These are phyloP conservation scores for Cyclocybe cylindracea DNA, from an alignment of 768 basidiomycete genomes.

Conservation along the genomic window DNA sequence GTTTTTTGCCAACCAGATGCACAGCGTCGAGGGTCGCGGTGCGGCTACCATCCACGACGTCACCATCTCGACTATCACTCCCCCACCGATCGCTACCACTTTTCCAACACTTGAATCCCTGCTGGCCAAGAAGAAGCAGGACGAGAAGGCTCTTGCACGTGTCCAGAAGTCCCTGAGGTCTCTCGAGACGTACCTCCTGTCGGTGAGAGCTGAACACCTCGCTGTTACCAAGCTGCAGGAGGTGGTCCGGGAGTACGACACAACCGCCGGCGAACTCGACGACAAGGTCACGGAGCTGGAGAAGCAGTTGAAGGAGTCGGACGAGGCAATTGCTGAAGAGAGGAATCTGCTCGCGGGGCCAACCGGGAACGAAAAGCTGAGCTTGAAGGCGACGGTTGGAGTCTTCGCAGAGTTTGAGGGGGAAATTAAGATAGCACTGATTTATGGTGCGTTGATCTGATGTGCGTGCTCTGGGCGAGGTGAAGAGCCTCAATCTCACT, in stretches of 20 bases:
- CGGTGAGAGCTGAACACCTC: conserved; percentile 33
- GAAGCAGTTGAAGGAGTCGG: conserved; percentile 21
- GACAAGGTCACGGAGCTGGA: conserved; percentile 28
- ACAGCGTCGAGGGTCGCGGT: conserved; percentile 48
- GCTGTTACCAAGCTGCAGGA: conserved; percentile 25
- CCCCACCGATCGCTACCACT: conserved; percentile 16
- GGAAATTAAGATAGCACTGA: conserved; percentile 37
- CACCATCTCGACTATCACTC: conserved; percentile 26
- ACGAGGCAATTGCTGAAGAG: conserved; percentile 25
- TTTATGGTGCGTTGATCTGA: conserved; percentile 35
- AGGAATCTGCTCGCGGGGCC: conserved; percentile 15
- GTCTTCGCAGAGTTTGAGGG: conserved; percentile 37
- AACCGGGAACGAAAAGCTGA: conserved; percentile 24
- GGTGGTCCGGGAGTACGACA: conserved; percentile 34
- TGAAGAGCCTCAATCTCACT: no score
- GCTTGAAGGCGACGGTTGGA: conserved; percentile 30
- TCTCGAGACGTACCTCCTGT: conserved; percentile 35
- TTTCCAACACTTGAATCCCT: conserved; percentile 29
- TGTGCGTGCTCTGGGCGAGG: no score
- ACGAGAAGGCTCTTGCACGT: conserved; percentile 30
- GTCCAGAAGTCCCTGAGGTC: conserved; percentile 25
- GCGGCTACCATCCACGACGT: conserved; percentile 49
- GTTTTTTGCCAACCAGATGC: no score
- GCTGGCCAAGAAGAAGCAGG: conserved; percentile 20
- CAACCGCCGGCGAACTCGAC: conserved; percentile 34